Evolutionary conservation across 768 basidiomycete genomes (phyloP), one percentile per base, ranked within the genome.

Genomic region (Boletus tomentosulus): DNA sequence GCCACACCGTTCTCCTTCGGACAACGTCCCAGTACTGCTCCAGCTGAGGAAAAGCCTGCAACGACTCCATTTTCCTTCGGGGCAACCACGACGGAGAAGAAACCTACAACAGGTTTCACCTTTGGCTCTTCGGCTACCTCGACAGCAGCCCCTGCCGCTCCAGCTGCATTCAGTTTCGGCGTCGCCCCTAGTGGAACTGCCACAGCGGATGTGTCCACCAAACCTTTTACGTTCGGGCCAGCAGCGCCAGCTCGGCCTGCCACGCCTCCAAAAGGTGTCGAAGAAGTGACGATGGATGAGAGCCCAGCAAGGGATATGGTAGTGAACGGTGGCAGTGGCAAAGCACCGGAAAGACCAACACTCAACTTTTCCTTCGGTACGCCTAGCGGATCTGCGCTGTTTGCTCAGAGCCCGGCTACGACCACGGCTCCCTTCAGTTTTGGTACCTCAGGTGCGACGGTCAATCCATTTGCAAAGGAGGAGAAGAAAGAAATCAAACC

Each of bases 251-350:
- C 74, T 27, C 74, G 84, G 22, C 76, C 86, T n/a, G 70, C 74
- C 6, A 89, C 87, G 0, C 86, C 87, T 10, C 88, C 88, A 3
- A 81, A 75, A 53, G 73, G 75, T 33, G 85, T 84, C 43, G 78
- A 84, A 46, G 88, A 88, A 55, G 80, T 86, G 58, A 80, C 71
- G 52, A 91, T 91, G 89, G 89, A 91, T 38, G 89, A 90, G 68
- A 91, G 89, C 59, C 89, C 89, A 1, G 82, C 80, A 3, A 76
- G 87, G 54, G 85, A 85, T 9, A 71, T 81, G 62, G 78, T 79
- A 46, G 57, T 71, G 24, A 80, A 76, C 55, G 71, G 44, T 31
- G 28, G 71, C 15, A 57, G 41, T 31, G 34, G 57, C 38, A 72
- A 72, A 51, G 76, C 73, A 43, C 64, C 72, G 19, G 70, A 71